phyloP scores from a whole-genome alignment of 176 grass and related monocot genomes.

The Oryza punctata region DNA sequence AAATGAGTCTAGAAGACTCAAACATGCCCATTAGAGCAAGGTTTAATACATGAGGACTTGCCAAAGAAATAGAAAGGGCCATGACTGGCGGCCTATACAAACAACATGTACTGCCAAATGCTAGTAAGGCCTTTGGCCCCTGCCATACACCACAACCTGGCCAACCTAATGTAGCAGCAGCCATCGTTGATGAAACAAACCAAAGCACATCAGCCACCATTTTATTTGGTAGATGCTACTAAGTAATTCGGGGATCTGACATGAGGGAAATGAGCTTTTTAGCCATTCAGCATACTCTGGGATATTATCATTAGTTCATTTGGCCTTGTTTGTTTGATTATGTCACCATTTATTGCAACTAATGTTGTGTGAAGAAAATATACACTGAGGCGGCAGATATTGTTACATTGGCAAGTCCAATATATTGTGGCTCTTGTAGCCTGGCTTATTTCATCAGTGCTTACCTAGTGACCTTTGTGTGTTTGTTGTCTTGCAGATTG shows the following conservation, averaged over 20 bases:
- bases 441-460: constrained; percentile 5
- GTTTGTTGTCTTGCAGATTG: constrained; percentile 49
- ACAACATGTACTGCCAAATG: too few relatives aligned
- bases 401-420: neutral
- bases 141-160: too few relatives aligned
- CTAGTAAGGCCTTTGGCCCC: too few relatives aligned
- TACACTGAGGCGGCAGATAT: neutral
- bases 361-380: constrained; percentile 13
- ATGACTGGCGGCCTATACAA: too few relatives aligned
- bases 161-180: too few relatives aligned
- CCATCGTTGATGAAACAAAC: too few relatives aligned
- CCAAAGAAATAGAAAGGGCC: too few relatives aligned
- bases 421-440: constrained; percentile 9
- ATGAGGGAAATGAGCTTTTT: neutral
- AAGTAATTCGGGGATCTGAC: neutral
- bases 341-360: neutral
- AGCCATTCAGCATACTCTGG: neutral
- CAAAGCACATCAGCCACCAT: too few relatives aligned
- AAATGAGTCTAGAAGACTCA: too few relatives aligned
- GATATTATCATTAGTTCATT: neutral
- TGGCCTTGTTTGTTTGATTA: neutral
- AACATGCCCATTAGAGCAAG: too few relatives aligned
- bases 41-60: too few relatives aligned
- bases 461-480: constrained; percentile 12
- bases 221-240: neutral